Evolutionary conservation across 78 protist species (phyloP), one percentile per base, ranked within the genome.

Genomic region (Polysphondylium violaceum): DNA sequence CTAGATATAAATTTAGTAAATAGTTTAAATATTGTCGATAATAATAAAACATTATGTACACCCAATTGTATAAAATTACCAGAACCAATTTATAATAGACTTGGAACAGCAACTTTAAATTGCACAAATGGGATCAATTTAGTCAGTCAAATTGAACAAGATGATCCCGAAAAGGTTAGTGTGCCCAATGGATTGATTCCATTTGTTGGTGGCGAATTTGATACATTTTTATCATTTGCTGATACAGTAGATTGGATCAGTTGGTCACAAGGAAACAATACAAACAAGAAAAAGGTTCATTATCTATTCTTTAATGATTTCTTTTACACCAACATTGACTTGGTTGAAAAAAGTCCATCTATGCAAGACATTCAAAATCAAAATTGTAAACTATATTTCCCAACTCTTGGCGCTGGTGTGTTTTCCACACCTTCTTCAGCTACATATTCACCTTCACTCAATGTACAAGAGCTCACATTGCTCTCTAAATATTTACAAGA

Each of bases 161-260:
- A 8, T 14, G 64, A 58, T n/a, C 14, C 35, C 19, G n/a, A n/a
- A n/a, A 21, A 6, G 5, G 6, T 58, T 11, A 21, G 64, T 58
- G 16, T 58, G 8, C 64, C 64, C 23, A 21, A n/a, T 58, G 64
- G 64, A 19, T 58, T 58, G 16, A 58, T 58, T 21, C 64, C 64
- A 11, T 11, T 21, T 5, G 33, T n/a, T 6, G 19, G 23, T 21
- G 14, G 8, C 8, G 64, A 14, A 11, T 6, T 5, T 6, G 64
- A 58, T 5, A 11, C 64, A 58, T 58, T 58, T 21, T n/a, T 58
- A n/a, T 11, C 64, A 58, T 58, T 58, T 21, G 6, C 31, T 11
- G 16, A n/a, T 11, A 21, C 16, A 5, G 19, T 21, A 6, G 64
- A 14, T 21, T 58, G 14, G 64, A n/a, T n/a, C n/a, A n/a, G n/a